Conservation (phyloP, 345 rosid species). For the Litchi chinensis region DNA sequence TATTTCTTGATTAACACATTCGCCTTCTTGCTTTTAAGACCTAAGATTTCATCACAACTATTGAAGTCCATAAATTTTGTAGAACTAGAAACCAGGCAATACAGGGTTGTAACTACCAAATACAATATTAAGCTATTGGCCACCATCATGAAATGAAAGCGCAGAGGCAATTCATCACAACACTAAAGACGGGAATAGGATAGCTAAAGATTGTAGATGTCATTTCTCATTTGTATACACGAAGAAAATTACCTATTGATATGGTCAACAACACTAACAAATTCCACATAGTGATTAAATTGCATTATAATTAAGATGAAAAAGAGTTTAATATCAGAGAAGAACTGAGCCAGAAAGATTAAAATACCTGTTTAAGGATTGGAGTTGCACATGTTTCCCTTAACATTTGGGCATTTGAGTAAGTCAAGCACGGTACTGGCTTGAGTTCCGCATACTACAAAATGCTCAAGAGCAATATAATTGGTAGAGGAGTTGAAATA, state of each 20-base stretch:
- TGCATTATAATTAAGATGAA: neutral
- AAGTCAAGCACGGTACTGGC: slow-evolving; percentile 93
- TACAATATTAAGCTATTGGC: neutral
- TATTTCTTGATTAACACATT: neutral
- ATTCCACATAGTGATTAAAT: neutral
- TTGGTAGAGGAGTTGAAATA: neutral
- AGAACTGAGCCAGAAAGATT: neutral
- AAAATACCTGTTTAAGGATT: slow-evolving; percentile 80
- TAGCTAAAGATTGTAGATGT: neutral
- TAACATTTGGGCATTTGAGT: slow-evolving; percentile 66
- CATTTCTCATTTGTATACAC: no score
- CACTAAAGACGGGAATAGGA: no score
- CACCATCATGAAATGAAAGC: neutral
- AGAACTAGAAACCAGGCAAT: neutral
- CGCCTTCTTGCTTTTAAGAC: neutral
- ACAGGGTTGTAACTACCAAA: neutral
- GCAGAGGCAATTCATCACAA: neutral
- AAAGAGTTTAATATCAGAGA: neutral
- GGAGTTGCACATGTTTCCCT: slow-evolving; percentile 83
- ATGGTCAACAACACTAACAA: neutral
- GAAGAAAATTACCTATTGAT: neutral
- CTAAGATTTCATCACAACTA: neutral
- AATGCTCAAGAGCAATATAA: neutral
- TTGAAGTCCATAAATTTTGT: neutral
- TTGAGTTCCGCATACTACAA: slow-evolving; percentile 94